Evolutionary conservation across 805 yeast species (phyloP).

Genomic region (Candida corydali): DNA sequence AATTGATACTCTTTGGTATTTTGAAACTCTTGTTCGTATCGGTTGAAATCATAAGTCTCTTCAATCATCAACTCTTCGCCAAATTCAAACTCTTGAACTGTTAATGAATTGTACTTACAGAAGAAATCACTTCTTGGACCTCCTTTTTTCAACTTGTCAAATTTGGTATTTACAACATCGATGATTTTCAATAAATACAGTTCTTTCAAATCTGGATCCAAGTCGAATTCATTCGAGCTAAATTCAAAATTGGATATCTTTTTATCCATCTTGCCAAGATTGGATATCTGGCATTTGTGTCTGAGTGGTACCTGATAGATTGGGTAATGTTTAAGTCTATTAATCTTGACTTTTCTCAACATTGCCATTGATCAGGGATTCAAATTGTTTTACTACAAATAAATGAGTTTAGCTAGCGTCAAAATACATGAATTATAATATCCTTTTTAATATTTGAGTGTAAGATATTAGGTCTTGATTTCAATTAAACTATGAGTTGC

Average conservation of each 20-base stretch:
- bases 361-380: too few relatives aligned
- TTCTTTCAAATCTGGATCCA: not conserved
- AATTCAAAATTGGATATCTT: constrained; percentile 2
- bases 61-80: constrained; percentile 6
- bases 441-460: too few relatives aligned
- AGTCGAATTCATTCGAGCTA: not conserved
- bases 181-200: constrained; percentile 1
- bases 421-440: too few relatives aligned
- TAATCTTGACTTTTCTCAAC: too few relatives aligned
- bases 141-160: not conserved
- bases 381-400: too few relatives aligned
- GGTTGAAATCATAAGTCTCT: constrained; percentile 1
- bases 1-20: constrained; percentile 3
- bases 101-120: constrained; percentile 1
- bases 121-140: not conserved
- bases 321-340: too few relatives aligned
- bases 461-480: too few relatives aligned
- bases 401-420: too few relatives aligned
- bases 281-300: not conserved
- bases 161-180: constrained; percentile 2
- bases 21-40: not conserved
- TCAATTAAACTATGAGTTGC: too few relatives aligned
- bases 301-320: too few relatives aligned
- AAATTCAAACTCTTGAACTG: constrained; percentile 4
- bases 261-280: not conserved